Evolutionary conservation across 495 filamentous ascomycete species (phyloP), one percentile per base, ranked within the genome.

Genomic region (Neurospora terricola): DNA sequence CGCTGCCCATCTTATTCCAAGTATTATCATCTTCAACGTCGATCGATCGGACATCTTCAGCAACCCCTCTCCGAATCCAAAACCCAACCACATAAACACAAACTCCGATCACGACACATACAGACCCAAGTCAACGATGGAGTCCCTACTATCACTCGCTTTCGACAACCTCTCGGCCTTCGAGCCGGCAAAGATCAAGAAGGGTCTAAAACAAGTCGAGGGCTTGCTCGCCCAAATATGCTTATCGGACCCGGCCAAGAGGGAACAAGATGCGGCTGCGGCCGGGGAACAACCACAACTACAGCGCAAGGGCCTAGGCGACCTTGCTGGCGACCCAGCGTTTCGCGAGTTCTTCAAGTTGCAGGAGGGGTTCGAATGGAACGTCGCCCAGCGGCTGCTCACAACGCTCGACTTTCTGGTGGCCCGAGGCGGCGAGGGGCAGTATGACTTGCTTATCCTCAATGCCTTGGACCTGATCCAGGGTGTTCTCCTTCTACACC

Each of bases 321-420:
- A 93, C 69, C 82, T 97, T 76, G 86, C 86, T 72, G 89, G 91
- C 75, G 96, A 99, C 81, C 94, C 92, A 36, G 96, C 95, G 11
- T 99, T 97, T 78, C 85, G 93, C 70, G 96, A 98, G 80, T 99
- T 98, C 83, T 97, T 97, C 85, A 93, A 97, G 78, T 80, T 98
- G 70, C 96, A 99, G 80, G 95, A 97, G 77, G 91, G 95, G 12
- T 99, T 99, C 82, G 92, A 97, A 83, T 99, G 94, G 93, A 99
- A 99, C 83, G 92, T 98, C 42, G 91, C 93, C 38, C 91, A 93
- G 81, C 91, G 94, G 74, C 85, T 99, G 71, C 90, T 96, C 69
- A 88, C 89, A 38, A 96, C 93, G 75, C 88, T 99, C 43, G 96
- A 99, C 80, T 89, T 93, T 72, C 87, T 98, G 62, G 86, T 98